phyloP scores from a whole-genome alignment of 2,329 filamentous ascomycete genomes.

The Pseudopyrenochaeta lycopersici region DNA sequence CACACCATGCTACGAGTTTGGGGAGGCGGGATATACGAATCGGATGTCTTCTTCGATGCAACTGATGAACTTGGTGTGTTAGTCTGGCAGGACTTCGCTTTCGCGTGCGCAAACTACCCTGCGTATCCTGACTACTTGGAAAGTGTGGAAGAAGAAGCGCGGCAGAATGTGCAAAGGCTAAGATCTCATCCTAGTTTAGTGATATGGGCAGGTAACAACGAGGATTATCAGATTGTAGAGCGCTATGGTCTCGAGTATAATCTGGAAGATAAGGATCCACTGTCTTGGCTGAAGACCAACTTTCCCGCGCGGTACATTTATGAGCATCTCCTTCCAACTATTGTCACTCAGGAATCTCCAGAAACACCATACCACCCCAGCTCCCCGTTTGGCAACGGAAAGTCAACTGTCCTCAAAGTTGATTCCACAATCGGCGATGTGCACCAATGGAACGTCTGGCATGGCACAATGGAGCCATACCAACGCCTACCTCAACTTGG shows the following conservation, averaged over 20 bases:
- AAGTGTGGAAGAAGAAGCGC: slow-evolving; percentile 61
- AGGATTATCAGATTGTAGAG: slow-evolving; percentile 90
- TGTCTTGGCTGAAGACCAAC: slow-evolving; percentile 84
- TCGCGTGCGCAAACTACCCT: slow-evolving; percentile 71
- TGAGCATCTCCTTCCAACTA: slow-evolving; percentile 77
- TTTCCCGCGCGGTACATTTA: slow-evolving; percentile 95
- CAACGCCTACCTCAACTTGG: slow-evolving; percentile 81
- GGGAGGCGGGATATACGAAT: slow-evolving; percentile 83
- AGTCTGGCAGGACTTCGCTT: slow-evolving; percentile 89
- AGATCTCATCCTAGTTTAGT: slow-evolving; percentile 88
- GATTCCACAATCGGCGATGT: slow-evolving; percentile 85
- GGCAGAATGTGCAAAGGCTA: slow-evolving; percentile 71
- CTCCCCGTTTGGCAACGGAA: slow-evolving; percentile 83
- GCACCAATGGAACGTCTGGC: slow-evolving; percentile 97
- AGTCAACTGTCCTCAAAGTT: slow-evolving; percentile 56
- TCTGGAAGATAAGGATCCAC: slow-evolving; percentile 76
- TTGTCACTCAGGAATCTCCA: slow-evolving; percentile 72
- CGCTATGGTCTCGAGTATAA: slow-evolving; percentile 77
- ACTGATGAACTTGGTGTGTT: slow-evolving; percentile 81
- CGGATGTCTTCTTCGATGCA: slow-evolving; percentile 74
- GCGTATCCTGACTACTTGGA: slow-evolving; percentile 68
- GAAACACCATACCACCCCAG: slow-evolving; percentile 77
- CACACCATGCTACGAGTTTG: slow-evolving; percentile 84
- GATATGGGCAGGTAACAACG: slow-evolving; percentile 92
- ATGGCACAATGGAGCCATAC: slow-evolving; percentile 90